Evolutionary conservation across 805 yeast species (phyloP).

Genomic region (Schizosaccharomyces cryophilus): DNA sequence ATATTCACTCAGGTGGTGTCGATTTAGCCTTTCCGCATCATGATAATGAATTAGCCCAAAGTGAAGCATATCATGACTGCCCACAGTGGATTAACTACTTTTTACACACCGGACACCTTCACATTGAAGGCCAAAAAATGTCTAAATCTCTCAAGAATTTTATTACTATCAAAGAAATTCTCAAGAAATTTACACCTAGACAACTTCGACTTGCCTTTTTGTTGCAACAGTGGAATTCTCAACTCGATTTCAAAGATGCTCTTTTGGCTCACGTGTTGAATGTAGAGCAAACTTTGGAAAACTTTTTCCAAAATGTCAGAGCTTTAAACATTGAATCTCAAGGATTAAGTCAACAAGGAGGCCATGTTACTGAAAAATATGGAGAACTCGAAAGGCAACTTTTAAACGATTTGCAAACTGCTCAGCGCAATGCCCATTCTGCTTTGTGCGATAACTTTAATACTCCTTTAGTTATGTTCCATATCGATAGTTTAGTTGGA

Average conservation of each 20-base stretch:
- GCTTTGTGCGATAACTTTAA: slow-evolving; percentile 77
- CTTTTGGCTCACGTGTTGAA: slow-evolving; percentile 54
- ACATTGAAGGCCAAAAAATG: slow-evolving; percentile 97
- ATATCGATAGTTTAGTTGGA: slow-evolving; percentile 42
- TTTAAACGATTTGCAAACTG: slow-evolving; percentile 21
- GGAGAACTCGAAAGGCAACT: slow-evolving; percentile 26
- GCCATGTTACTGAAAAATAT: slow-evolving; percentile 36
- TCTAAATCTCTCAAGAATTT: slow-evolving; percentile 84
- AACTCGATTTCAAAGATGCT: slow-evolving; percentile 72
- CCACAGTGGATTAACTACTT: slow-evolving; percentile 93
- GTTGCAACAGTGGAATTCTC: slow-evolving; percentile 74
- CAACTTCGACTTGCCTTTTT: slow-evolving; percentile 83
- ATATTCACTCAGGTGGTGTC: slow-evolving; percentile 90
- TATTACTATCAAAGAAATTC: slow-evolving; percentile 80
- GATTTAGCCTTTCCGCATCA: slow-evolving; percentile 98
- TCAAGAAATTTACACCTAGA: slow-evolving; percentile 41
- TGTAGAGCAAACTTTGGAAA: slow-evolving; percentile 47
- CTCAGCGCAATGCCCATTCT: slow-evolving; percentile 38
- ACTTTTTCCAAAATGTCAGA: slow-evolving; percentile 68
- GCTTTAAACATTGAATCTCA: slow-evolving; percentile 50
- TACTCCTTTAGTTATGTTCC: slow-evolving; percentile 49
- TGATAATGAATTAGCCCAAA: slow-evolving; percentile 92
- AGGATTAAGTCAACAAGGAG: slow-evolving; percentile 24
- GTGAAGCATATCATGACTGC: slow-evolving; percentile 76
- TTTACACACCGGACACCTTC: slow-evolving; percentile 90